Conservation (phyloP, 1,284 basidiomycete genomes). For the Puccinia hordei region DNA sequence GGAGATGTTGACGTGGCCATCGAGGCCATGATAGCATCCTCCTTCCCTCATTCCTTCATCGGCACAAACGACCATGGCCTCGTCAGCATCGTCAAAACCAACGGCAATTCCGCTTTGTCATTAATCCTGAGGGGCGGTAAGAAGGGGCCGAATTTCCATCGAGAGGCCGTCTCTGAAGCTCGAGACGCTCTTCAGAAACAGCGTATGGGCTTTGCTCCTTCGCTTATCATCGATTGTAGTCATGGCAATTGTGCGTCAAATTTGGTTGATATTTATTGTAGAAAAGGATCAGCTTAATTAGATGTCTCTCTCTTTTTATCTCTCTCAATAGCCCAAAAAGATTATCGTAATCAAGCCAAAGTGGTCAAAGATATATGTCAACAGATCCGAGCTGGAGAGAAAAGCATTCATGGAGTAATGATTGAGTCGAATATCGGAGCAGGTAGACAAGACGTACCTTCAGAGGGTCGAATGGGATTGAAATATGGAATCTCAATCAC, state of each 20-base stretch:
- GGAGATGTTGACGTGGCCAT: conserved; percentile 64
- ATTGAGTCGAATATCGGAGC: conserved; percentile 91
- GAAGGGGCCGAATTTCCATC: conserved; percentile 80
- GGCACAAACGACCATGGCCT: conserved; percentile 88
- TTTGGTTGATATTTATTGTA: conserved; percentile 61
- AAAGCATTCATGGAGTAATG: conserved; percentile 96
- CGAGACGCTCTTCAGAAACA: conserved; percentile 65
- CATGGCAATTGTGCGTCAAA: conserved; percentile 86
- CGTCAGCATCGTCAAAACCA: conserved; percentile 85
- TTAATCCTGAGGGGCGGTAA: conserved; percentile 85
- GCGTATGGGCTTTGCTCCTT: conserved; percentile 70
- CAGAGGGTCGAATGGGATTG: conserved; percentile 72
- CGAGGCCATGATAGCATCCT: conserved; percentile 86
- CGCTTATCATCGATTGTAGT: conserved; percentile 55
- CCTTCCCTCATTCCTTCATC: conserved; percentile 83
- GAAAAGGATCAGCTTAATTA: background rate
- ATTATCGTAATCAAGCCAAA: conserved; percentile 65
- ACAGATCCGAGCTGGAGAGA: conserved; percentile 69
- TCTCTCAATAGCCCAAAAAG: conserved; percentile 62
- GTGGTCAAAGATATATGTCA: conserved; percentile 67
- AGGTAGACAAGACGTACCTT: conserved; percentile 79
- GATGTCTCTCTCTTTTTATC: background rate
- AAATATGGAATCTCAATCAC: conserved; percentile 61
- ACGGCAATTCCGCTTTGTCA: conserved; percentile 85
- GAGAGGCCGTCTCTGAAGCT: conserved; percentile 70